A percentile compares a stretch with the other conserved stretches of the same genome.
Evolutionary conservation across 306 rosid genomes (phyloP).

Genomic region (Trifolium repens): DNA sequence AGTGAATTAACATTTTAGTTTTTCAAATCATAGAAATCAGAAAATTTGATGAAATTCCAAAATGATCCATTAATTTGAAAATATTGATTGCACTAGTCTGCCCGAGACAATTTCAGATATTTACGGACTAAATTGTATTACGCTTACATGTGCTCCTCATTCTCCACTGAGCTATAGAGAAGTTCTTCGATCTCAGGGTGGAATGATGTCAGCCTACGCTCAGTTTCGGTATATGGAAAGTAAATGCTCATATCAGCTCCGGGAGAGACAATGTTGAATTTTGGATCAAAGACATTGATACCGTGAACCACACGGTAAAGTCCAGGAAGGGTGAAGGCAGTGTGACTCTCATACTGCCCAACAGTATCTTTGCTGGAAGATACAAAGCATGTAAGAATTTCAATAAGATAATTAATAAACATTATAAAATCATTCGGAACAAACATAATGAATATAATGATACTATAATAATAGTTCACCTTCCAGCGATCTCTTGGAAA

Average conservation of each 20-base stretch:
- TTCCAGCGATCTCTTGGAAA: conserved; percentile 99
- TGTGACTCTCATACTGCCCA: conserved; percentile 98
- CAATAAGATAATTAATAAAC: background rate
- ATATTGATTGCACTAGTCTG: background rate
- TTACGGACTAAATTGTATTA: background rate
- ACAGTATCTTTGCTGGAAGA: conserved; percentile 81
- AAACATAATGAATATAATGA: conserved; percentile 8
- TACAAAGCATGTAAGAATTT: conserved; percentile 13
- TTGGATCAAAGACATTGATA: conserved; percentile 91
- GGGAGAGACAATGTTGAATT: conserved; percentile 98
- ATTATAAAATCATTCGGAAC: conserved; percentile 2
- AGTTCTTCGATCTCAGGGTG: conserved; percentile 93
- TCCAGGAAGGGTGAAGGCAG: conserved; percentile 95
- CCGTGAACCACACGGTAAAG: conserved; percentile 97
- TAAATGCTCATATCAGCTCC: conserved; percentile 93
- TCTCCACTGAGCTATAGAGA: conserved; percentile 79
- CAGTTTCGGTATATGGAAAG: conserved; percentile 84
- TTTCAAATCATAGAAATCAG: too few relatives aligned
- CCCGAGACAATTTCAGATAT: background rate
- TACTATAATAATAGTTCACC: conserved; percentile 49
- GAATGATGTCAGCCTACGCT: conserved; percentile 76
- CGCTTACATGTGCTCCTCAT: conserved; percentile 83
- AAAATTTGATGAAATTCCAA: background rate
- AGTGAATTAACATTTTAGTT: background rate
- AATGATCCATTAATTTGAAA: background rate